Evolutionary conservation across 768 basidiomycete species (phyloP).

Genomic region (Trametes maxima): DNA sequence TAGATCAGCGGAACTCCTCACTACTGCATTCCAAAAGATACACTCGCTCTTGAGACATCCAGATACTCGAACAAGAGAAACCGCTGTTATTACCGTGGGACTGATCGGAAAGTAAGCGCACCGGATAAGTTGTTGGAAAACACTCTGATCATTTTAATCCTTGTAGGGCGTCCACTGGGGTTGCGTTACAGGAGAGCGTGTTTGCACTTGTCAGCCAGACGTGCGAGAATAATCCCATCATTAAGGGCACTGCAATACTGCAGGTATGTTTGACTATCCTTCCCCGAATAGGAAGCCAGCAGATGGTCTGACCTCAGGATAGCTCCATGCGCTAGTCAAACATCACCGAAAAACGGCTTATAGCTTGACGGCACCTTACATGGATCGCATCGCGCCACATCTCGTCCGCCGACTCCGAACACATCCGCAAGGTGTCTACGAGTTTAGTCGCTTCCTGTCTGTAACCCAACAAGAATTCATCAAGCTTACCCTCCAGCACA

Average conservation of each 20-base stretch:
- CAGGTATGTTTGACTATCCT: constrained; percentile 48
- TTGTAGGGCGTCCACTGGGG: constrained; percentile 50
- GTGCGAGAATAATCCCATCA: constrained; percentile 64
- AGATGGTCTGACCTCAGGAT: constrained; percentile 5
- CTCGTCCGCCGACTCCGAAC: constrained; percentile 59
- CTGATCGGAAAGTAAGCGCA: constrained; percentile 48
- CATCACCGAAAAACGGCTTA: constrained; percentile 64
- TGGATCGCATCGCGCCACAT: constrained; percentile 66
- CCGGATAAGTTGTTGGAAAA: too few species aligned
- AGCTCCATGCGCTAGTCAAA: constrained; percentile 65
- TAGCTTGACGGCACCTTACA: constrained; percentile 67
- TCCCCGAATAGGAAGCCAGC: neutral
- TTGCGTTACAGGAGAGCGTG: constrained; percentile 60
- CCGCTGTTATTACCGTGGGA: constrained; percentile 62
- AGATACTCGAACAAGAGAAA: constrained; percentile 59
- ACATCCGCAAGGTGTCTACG: constrained; percentile 60
- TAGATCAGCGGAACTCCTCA: constrained; percentile 37
- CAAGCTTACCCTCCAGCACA: constrained; percentile 59
- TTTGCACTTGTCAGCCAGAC: constrained; percentile 67
- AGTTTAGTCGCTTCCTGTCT: constrained; percentile 70
- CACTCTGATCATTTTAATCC: too few species aligned
- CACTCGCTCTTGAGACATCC: constrained; percentile 49
- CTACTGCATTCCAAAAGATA: constrained; percentile 48
- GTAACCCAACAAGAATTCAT: constrained; percentile 63
- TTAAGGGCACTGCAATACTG: constrained; percentile 68